These are phyloP conservation scores for Geranium rotundifolium DNA, from an alignment of 345 rosid genomes.

Conservation along the genomic window DNA sequence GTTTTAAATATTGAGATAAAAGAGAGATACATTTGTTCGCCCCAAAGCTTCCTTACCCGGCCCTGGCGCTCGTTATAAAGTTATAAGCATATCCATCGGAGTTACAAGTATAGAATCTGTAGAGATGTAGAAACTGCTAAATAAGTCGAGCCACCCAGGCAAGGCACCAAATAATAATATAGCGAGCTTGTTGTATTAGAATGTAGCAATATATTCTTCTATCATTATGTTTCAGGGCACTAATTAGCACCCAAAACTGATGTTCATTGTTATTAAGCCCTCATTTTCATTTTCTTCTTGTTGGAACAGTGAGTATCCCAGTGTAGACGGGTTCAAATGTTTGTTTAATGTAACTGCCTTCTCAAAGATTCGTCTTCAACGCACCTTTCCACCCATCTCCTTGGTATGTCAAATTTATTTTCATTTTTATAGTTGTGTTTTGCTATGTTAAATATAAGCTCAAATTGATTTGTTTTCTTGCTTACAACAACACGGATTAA, in stretches of 20 bases:
- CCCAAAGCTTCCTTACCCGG: no score
- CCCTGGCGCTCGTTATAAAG: no score
- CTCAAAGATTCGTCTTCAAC: conserved; percentile 42
- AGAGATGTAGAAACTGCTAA: background rate
- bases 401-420: conserved; percentile 35
- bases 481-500: no score
- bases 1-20: background rate
- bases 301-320: conserved; percentile 52
- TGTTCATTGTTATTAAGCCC: background rate
- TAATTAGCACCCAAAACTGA: background rate
- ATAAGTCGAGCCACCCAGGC: background rate
- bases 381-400: conserved; percentile 41
- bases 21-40: no score
- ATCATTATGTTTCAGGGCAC: background rate
- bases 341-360: conserved; percentile 53
- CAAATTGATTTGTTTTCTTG: background rate
- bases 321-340: conserved; percentile 61
- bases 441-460: background rate
- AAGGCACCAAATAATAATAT: no score
- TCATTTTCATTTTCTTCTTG: background rate
- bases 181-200: background rate
- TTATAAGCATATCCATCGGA: no score
- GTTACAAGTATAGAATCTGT: no score
- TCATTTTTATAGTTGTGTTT: background rate
- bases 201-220: background rate